Evolutionary conservation across 2,329 filamentous ascomycete genomes (phyloP), one percentile per base, ranked within the genome.

Genomic region (Penicillium sp.): DNA sequence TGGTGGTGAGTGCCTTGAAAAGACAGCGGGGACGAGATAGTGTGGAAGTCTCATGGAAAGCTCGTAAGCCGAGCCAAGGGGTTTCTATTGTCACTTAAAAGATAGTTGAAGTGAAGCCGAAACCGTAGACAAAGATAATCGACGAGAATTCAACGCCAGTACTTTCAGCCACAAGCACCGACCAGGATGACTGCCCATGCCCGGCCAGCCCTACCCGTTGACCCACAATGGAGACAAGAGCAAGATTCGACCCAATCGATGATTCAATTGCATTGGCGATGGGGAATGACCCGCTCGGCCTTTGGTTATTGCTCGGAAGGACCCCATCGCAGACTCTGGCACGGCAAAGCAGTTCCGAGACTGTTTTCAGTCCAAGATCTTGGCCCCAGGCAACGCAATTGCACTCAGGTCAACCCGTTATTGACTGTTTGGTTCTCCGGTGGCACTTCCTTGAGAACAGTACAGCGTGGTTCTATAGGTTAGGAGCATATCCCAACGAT

Each of bases 141-240:
- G 5, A 42, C 5, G 17, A 4, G 17, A 22, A 25, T 22, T 4
- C 10, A 47, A 31, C 43, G 14, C 20, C 3, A 25, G 17, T 17
- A 22, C 4, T 45, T 2, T 25, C 14, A 15, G 42, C 6, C 12
- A 25, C 42, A 28, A 22, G 42, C 20, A 7, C 48, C 28, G 35
- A 25, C 10, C 48, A 20, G 20, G 1, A 8, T 25, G 17, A 47
- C 3, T 41, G 39, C 51, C 31, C 43, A 35, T 6, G 31, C 14
- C 25, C 43, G 5, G n/a, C 39, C 64, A 67, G 61, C 63, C 62
- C 62, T 66, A 66, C 58, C 63, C 60, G 60, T 28, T 42, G 57
- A 51, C 49, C 57, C 59, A 62, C 55, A 31, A n/a, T 25, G 47
- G 51, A 49, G 55, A 48, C 28, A 42, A 22, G 35, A 25, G 35